Evolutionary conservation across 75 land plant genomes (phyloP).

Genomic region (Isoetes taiwanensis): DNA sequence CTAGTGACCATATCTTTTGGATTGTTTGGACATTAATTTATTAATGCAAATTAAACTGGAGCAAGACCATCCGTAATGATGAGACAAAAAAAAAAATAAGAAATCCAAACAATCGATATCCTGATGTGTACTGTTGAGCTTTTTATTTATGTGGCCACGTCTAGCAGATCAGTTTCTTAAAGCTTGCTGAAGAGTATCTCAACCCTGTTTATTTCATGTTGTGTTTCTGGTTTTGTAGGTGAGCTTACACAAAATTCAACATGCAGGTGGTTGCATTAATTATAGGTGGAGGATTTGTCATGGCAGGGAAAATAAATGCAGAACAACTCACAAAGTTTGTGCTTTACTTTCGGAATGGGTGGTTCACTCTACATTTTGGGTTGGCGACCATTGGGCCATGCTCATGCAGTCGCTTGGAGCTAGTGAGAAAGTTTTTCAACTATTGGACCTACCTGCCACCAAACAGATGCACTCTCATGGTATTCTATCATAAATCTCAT

Average conservation of each 20-base stretch:
- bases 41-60: too few relatives aligned
- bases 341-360: conserved; percentile 84
- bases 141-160: neutral
- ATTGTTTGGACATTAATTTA: too few relatives aligned
- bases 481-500: too few relatives aligned
- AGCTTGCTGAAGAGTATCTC: neutral
- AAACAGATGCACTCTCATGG: conserved; percentile 34
- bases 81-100: neutral
- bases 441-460: conserved; percentile 69
- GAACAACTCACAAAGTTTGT: conserved; percentile 89
- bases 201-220: conserved; percentile 13
- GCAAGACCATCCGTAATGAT: neutral
- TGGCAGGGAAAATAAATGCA: conserved; percentile 61
- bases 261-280: conserved; percentile 77
- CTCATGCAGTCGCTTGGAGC: conserved; percentile 93
- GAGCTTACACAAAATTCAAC: too few relatives aligned
- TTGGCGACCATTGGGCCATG: conserved; percentile 74
- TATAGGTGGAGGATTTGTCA: conserved; percentile 60
- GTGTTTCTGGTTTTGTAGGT: conserved; percentile 34
- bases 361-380: conserved; percentile 87
- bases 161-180: neutral
- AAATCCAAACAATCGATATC: neutral
- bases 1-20: too few relatives aligned
- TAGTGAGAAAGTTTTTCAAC: conserved; percentile 82
- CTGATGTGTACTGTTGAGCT: neutral